Base-by-base conservation (phyloP, 768 basidiomycete species). In the Clitopilus hobsonii region DNA sequence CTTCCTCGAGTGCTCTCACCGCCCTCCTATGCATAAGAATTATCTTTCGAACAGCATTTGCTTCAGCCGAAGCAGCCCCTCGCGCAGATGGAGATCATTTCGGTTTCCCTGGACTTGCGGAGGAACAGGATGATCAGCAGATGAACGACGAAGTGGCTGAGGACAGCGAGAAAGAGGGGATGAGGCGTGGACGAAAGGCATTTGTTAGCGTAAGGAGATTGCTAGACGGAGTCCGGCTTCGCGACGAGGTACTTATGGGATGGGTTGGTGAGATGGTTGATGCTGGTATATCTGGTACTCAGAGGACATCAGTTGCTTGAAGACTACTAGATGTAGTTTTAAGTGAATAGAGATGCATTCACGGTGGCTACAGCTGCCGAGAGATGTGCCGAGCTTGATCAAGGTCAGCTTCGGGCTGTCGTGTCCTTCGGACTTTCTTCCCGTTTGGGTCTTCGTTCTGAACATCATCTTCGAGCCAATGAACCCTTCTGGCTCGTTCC, bases 31-130 rank as follows among this genome's bases (percentile, higher is more conserved):
- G 91, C 57, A 80, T 95, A 48, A 88, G 94, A 7, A 85, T 93
- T 55, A 76, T 96, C 18, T 94, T 91, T 67, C 80, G 90, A 45
- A 81, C 84, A 4, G 83, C 93, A 1, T 91, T 92, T 62, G 85
- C 86, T 18, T 82, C 87, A 5, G 74, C 77, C 6, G 89, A 90
- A 59, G 74, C 71, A 45, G 80, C 80, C 0, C 89, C 89, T 27
- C 79, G 89, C 24, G 85, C 78, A 2, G 88, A 91, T 63, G 87
- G 81, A 20, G 91, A 95, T 55, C 89, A 91, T 59, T 96, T 94
- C 68, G 94, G 94, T 0, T 91, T 96, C 67, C 94, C 94, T 5
- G 92, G 88, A 0, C 53, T 91, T 20, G 73, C 91, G 30, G 88
- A 91, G 57, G 90, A 89, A 20, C 78, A 80, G n/a, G 88, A 84